Evolutionary conservation across 768 basidiomycete species (phyloP).

Genomic region (Lepiota brunneoincarnata): DNA sequence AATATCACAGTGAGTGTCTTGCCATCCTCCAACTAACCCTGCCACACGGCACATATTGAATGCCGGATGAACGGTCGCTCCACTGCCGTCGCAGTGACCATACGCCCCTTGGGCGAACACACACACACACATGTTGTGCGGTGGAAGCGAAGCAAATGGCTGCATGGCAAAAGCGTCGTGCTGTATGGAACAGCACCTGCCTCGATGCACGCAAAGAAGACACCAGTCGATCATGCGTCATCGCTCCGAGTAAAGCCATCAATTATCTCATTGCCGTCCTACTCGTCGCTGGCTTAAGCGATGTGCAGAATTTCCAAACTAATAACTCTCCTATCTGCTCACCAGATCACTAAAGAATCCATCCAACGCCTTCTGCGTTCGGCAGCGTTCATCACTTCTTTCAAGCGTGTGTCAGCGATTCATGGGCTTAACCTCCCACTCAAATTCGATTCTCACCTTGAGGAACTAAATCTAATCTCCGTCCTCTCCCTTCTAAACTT

Average conservation of each 20-base stretch:
- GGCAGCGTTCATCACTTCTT: conserved; percentile 59
- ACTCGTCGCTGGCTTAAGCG: no score
- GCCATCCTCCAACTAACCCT: neutral
- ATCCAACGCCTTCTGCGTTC: conserved; percentile 66
- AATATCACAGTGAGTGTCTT: conserved; percentile 48
- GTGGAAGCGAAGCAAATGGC: no score
- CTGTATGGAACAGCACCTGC: no score
- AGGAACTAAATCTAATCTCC: conserved; percentile 82
- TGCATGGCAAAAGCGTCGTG: no score
- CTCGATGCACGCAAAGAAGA: no score
- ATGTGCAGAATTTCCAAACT: neutral
- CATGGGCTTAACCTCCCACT: conserved; percentile 81
- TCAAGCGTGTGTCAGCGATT: conserved; percentile 53
- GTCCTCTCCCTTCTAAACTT: conserved; percentile 81
- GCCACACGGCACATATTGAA: neutral
- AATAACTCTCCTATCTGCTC: neutral
- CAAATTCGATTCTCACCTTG: conserved; percentile 66
- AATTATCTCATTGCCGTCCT: no score
- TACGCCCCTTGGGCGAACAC: no score
- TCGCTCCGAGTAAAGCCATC: no score
- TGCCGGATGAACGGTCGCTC: neutral
- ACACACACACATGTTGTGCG: no score
- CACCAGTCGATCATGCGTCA: no score
- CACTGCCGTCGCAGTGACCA: neutral
- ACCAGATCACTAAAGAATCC: conserved; percentile 53